Conservation (phyloP, 2,329 filamentous ascomycete genomes). For the Cercospora nicotianae region DNA sequence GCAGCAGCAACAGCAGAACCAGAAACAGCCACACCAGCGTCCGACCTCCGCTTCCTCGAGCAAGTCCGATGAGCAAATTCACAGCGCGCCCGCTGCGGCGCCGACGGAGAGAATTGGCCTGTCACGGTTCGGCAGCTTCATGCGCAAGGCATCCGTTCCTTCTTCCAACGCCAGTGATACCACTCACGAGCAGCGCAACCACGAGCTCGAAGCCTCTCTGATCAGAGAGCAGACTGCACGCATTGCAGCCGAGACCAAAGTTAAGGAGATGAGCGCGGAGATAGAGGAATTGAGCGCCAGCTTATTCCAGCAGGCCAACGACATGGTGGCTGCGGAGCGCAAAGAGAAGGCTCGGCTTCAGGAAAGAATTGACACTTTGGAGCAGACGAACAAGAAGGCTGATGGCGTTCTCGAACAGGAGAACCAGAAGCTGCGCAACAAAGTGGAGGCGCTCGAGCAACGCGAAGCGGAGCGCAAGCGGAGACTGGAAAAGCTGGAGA, state of each 20-base stretch:
- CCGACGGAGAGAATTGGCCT: slow-evolving; percentile 35
- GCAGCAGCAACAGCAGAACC: slow-evolving; percentile 25
- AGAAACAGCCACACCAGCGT: slow-evolving; percentile 28
- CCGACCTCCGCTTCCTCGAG: slow-evolving; percentile 19
- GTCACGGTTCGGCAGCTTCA: slow-evolving; percentile 48
- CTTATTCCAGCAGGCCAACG: slow-evolving; percentile 79
- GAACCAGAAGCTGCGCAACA: slow-evolving; percentile 68
- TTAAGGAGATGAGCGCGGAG: slow-evolving; percentile 67
- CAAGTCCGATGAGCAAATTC: slow-evolving; percentile 21
- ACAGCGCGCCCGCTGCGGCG: slow-evolving; percentile 8
- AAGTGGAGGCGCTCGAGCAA: slow-evolving; percentile 66
- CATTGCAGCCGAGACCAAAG: slow-evolving; percentile 66
- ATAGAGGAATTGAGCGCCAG: slow-evolving; percentile 75
- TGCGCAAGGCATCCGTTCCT: slow-evolving; percentile 36
- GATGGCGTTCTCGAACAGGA: slow-evolving; percentile 59
- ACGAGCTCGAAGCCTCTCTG: slow-evolving; percentile 62
- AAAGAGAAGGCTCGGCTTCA: slow-evolving; percentile 69
- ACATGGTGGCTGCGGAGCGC: slow-evolving; percentile 80
- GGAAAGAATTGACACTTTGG: slow-evolving; percentile 67
- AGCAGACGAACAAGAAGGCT: slow-evolving; percentile 59
- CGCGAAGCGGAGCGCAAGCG: slow-evolving; percentile 69
- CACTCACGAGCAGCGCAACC: slow-evolving; percentile 37
- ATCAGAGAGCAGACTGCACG: slow-evolving; percentile 66
- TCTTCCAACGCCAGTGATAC: slow-evolving; percentile 38
- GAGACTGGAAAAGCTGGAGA: slow-evolving; percentile 69